Base-by-base conservation (phyloP, 768 basidiomycete genomes). In the Tephrocybe sp. region DNA sequence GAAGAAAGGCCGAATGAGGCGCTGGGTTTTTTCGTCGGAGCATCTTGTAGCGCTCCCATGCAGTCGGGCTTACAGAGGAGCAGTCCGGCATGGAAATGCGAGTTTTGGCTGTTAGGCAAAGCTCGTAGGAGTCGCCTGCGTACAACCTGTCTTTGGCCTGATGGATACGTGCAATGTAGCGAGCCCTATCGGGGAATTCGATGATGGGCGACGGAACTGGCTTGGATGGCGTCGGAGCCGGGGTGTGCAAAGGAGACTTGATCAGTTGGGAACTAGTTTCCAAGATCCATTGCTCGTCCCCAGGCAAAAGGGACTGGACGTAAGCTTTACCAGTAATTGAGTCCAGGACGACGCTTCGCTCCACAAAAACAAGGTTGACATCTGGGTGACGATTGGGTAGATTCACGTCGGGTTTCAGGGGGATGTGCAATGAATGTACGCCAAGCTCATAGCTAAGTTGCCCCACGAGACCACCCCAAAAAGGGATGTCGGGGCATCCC, bases 61-160 rank as follows among this genome's bases (percentile, higher is more conserved):
- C 86, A 2, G 80, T 74, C 18, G 67, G 65, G 1, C 65, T 59
- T 18, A 65, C 58, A 26, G 52, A 36, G 34, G 61, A 53, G 25
- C 65, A 56, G 43, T 69, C 65, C 26, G 77, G 77, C 35, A 83
- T 60, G 9, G 74, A 67, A 42, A 92, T 74, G 28, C 66, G 76
- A 16, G 88, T 89, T 11, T 74, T 80, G 4, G 87, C 86, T 1
- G 95, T 97, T 26, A 97, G 72, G 56, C 94, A 97, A 28, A 98
- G 78, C 64, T 98, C 95, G 67, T 98, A 98, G 2, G 91, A 91
- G 62, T 97, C 89, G 3, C 95, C 95, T 25, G 85, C 76, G 51
- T 76, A 86, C 31, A 97, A 80, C 52, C 78, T 75, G 47, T 89
- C 83, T 60, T 92, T 83, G 11, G 90, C 88, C 45, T 72, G 61